Conservation (phyloP, 1,284 basidiomycete genomes). For the Fomitopsis betulina region DNA sequence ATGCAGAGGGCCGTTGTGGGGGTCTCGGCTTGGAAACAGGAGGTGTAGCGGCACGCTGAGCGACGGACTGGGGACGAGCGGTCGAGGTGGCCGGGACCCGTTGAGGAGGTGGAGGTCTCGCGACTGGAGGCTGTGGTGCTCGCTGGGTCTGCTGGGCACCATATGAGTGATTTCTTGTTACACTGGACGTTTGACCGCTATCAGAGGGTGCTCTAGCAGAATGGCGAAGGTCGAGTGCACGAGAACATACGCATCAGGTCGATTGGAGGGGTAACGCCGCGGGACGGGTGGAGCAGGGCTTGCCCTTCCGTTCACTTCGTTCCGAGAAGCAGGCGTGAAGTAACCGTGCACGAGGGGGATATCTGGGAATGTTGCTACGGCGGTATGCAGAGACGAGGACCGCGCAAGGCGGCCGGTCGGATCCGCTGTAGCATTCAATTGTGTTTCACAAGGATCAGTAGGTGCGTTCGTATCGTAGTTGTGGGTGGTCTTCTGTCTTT, state of each 20-base stretch:
- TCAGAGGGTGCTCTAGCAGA: neutral
- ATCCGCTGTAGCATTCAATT: neutral
- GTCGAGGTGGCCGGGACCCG: neutral
- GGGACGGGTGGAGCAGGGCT: neutral
- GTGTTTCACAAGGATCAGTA: no score
- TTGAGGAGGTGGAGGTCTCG: neutral
- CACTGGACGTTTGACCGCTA: neutral
- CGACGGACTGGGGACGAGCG: neutral
- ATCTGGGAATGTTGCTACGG: neutral
- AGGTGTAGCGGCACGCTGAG: neutral
- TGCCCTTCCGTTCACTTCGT: neutral
- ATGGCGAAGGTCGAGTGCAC: neutral
- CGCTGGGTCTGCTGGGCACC: neutral
- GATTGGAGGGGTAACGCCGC: neutral
- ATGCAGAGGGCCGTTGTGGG: neutral
- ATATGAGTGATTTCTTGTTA: neutral
- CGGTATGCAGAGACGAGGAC: neutral
- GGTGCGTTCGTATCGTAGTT: constrained; percentile 1
- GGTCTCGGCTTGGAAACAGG: neutral
- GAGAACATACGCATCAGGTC: neutral
- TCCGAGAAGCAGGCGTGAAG: neutral
- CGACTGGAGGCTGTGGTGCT: neutral
- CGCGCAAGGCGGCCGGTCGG: neutral
- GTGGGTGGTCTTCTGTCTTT: constrained; percentile 45
- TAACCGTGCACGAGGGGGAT: neutral